phyloP scores from a whole-genome alignment of 768 basidiomycete genomes.

The Boletales sp. region DNA sequence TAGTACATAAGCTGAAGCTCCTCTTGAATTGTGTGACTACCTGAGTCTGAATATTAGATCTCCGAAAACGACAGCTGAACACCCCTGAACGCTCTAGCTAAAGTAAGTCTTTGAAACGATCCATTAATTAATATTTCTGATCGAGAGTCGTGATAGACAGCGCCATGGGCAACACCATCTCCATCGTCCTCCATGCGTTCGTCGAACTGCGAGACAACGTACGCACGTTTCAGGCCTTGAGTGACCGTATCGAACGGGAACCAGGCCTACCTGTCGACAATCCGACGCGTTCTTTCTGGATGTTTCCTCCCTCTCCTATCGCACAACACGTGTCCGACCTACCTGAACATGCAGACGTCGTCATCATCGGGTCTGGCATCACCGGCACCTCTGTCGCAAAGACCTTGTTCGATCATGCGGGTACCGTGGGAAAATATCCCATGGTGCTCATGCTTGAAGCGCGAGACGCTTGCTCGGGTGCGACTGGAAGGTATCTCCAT shows the following conservation, averaged over 20 bases:
- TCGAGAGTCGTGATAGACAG: too few relatives aligned
- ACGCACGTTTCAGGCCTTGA: conserved; percentile 24
- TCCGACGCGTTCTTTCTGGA: conserved; percentile 64
- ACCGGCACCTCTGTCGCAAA: conserved; percentile 62
- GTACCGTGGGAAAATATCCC: conserved; percentile 25
- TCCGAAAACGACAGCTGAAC: too few relatives aligned
- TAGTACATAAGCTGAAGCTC: too few relatives aligned
- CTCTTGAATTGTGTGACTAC: too few relatives aligned
- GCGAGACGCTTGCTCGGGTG: conserved; percentile 69
- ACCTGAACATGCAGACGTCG: conserved; percentile 52
- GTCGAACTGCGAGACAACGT: conserved; percentile 17
- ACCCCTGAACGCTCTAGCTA: too few relatives aligned
- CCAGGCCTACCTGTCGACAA: conserved; percentile 60
- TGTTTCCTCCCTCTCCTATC: conserved; percentile 48
- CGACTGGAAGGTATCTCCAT: conserved; percentile 60
- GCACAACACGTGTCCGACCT: conserved; percentile 33
- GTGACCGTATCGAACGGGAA: conserved; percentile 31
- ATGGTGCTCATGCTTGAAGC: conserved; percentile 78
- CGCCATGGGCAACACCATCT: conserved; percentile 28
- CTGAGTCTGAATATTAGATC: too few relatives aligned
- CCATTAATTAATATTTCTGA: too few relatives aligned
- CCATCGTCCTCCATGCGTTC: conserved; percentile 17
- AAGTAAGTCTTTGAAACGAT: too few relatives aligned
- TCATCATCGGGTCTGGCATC: conserved; percentile 77
- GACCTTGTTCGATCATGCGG: conserved; percentile 41